These are phyloP conservation scores for Beauveria sp. DNA, from an alignment of 2,329 filamentous ascomycete genomes.

Conservation along the genomic window DNA sequence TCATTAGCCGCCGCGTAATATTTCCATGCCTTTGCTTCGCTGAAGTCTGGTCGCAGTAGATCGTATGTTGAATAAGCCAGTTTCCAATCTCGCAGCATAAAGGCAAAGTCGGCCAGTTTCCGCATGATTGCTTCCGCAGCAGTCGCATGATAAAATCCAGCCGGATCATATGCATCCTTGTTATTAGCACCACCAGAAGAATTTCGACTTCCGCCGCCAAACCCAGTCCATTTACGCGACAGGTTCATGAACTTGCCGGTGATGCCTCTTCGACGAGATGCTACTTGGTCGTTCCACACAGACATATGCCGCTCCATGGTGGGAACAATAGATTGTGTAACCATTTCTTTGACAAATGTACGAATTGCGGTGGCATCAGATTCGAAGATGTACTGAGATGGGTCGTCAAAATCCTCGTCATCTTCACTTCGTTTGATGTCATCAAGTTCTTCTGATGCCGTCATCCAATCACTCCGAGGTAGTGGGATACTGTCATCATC, in stretches of 20 bases:
- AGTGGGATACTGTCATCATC: conserved; percentile 85
- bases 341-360: conserved; percentile 87
- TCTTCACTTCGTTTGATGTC: conserved; percentile 62
- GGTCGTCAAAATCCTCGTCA: conserved; percentile 61
- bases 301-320: conserved; percentile 91
- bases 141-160: conserved; percentile 78
- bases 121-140: conserved; percentile 84
- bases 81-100: conserved; percentile 97
- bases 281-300: conserved; percentile 95
- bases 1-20: conserved; percentile 91
- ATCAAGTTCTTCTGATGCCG: conserved; percentile 74
- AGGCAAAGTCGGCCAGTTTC: conserved; percentile 88
- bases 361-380: conserved; percentile 84
- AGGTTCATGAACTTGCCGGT: conserved; percentile 91
- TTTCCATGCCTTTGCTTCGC: conserved; percentile 93
- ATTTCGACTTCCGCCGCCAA: conserved; percentile 59
- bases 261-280: conserved; percentile 79
- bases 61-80: conserved; percentile 89
- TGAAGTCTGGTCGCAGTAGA: conserved; percentile 78
- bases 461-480: conserved; percentile 80
- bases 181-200: conserved; percentile 44
- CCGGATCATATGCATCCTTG: conserved; percentile 67
- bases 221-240: conserved; percentile 81
- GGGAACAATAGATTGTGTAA: conserved; percentile 88
- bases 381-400: conserved; percentile 77